Base-by-base conservation (phyloP, 352 stramenopile species). In the Phytophthora sansomeana region DNA sequence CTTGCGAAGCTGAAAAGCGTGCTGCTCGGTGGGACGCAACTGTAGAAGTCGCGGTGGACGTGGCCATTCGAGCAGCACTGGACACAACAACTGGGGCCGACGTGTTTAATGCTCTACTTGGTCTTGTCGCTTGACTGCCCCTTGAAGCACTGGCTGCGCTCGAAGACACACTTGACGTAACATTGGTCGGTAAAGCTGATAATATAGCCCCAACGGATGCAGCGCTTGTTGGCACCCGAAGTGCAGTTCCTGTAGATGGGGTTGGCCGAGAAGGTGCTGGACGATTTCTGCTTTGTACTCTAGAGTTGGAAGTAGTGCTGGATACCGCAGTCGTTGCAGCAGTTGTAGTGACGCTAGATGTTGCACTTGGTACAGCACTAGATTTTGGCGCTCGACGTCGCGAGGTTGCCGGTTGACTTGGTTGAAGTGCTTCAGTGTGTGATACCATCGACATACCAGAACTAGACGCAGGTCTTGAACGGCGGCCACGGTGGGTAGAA, bases 1-100 rank as follows among this genome's bases (percentile, higher is more conserved):
- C 60, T 63, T 68, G 51, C 14, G 60, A 63, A 16, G 60, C 51
- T 44, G 26, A 56, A 55, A 68, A 32, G 4, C 30, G 48, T 10
- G 10, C 26, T 42, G 26, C 30, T 32, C 19, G 59, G 30, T 21
- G 41, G 7, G 38, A 35, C 4, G 28, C 17, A 47, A 6, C 39
- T 48, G 43, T 19, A 8, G 9, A 26, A 29, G 36, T 8, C 14
- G 57, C 28, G 16, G n/a, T 13, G 19, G 28, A 28, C 16, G 47
- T n/a, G 29, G 29, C 8, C 19, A 30, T n/a, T 29, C 16, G 8
- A 39, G 29, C 39, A 39, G 29, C 36, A 21, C 42, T 54, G 14
- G 54, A 52, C 26, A 33, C 8, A 14, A 5, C 8, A 28, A n/a
- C 24, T 28, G 11, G n/a, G 1, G 29, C 16, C 7, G 29, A 61